Conservation (phyloP, 78 protist species). For the Polysphondylium violaceum region DNA sequence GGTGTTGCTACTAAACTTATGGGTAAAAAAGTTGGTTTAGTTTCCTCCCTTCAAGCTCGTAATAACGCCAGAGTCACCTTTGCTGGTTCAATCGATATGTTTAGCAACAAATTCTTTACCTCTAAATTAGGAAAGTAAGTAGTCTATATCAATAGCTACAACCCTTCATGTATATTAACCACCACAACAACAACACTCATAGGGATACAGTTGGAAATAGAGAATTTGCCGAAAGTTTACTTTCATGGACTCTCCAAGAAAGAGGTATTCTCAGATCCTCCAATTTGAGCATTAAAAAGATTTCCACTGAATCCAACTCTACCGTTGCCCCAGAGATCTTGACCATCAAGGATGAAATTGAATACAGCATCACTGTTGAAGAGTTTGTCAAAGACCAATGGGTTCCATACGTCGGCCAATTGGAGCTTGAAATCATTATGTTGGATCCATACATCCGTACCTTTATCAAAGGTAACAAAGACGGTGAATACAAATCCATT, state of each 20-base stretch:
- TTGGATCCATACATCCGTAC: slow-evolving; percentile 91
- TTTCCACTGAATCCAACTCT: neutral
- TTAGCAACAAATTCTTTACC: slow-evolving; percentile 61
- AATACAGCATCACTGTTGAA: slow-evolving; percentile 65
- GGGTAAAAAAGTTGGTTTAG: slow-evolving; percentile 83
- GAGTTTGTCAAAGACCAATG: slow-evolving; percentile 83
- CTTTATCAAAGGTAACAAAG: slow-evolving; percentile 42
- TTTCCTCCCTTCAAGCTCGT: slow-evolving; percentile 91
- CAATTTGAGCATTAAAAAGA: slow-evolving; percentile 19
- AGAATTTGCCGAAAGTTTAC: slow-evolving; percentile 52
- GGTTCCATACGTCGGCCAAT: slow-evolving; percentile 85
- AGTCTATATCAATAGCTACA: neutral
- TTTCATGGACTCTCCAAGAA: slow-evolving; percentile 85
- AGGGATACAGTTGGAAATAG: slow-evolving; percentile 39
- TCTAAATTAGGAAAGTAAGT: neutral
- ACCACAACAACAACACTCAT: neutral
- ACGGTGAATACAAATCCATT: slow-evolving; percentile 41
- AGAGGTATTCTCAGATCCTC: slow-evolving; percentile 82
- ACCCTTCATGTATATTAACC: neutral
- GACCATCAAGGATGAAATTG: slow-evolving; percentile 55
- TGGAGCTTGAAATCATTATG: slow-evolving; percentile 81
- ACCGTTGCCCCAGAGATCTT: slow-evolving; percentile 23
- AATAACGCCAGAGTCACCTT: slow-evolving; percentile 88
- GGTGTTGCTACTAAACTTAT: slow-evolving; percentile 31
- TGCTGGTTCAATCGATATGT: slow-evolving; percentile 86